Evolutionary conservation across 2,329 filamentous ascomycete species (phyloP).

Genomic region (Alternaria atra): DNA sequence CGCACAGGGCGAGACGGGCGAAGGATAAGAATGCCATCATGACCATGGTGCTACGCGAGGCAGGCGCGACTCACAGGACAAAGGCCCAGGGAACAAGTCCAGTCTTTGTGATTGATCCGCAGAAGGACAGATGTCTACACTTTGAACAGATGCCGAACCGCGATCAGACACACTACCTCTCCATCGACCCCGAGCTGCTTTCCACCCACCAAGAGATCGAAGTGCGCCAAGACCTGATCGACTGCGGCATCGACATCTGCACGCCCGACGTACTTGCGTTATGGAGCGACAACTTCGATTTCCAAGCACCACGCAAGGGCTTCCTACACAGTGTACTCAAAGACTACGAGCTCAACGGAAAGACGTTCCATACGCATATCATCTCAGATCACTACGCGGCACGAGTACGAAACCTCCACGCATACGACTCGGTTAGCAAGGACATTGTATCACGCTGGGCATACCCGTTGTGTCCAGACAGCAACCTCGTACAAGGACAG

Average conservation of each 20-base stretch:
- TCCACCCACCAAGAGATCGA: slow-evolving; percentile 79
- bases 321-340: slow-evolving; percentile 93
- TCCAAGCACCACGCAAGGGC: slow-evolving; percentile 86
- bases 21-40: slow-evolving; percentile 95
- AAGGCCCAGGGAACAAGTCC: slow-evolving; percentile 79
- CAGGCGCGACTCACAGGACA: slow-evolving; percentile 76
- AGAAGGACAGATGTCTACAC: slow-evolving; percentile 82
- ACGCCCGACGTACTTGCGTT: slow-evolving; percentile 93
- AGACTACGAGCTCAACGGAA: slow-evolving; percentile 95
- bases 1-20: slow-evolving; percentile 80
- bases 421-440: slow-evolving; percentile 87
- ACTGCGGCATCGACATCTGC: slow-evolving; percentile 96
- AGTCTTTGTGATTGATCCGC: slow-evolving; percentile 85
- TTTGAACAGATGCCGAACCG: slow-evolving; percentile 89
- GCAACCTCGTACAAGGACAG: slow-evolving; percentile 80
- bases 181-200: slow-evolving; percentile 81
- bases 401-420: slow-evolving; percentile 82
- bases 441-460: slow-evolving; percentile 90
- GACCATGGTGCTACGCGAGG: slow-evolving; percentile 90
- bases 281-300: slow-evolving; percentile 98
- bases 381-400: slow-evolving; percentile 85
- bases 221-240: slow-evolving; percentile 85
- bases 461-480: slow-evolving; percentile 88
- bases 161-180: slow-evolving; percentile 70
- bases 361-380: slow-evolving; percentile 93